Base-by-base conservation (phyloP, 108 stramenopile species). In the Schizochytrium sp. region DNA sequence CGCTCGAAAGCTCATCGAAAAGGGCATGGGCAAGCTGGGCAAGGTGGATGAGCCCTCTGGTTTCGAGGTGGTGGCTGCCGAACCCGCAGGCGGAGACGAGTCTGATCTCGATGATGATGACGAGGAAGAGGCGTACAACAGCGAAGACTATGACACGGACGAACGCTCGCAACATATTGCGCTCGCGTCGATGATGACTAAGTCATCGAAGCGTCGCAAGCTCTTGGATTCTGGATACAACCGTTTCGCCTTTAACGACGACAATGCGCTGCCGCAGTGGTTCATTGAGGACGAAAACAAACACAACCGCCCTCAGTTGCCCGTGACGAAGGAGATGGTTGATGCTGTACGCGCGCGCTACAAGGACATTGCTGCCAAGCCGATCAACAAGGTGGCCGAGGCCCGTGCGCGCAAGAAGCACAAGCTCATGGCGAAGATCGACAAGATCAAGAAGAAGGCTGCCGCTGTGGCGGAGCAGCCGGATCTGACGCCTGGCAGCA, bases 301-400 rank as follows among this genome's bases (percentile, higher is more conserved):
- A 47, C 96, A 99, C 92, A 96, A 98, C 93, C 93, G 98, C 29
- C 99, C 99, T 4, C 98, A 99, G 93, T 92, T 99, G 34, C 98
- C 98, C 29, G 95, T 99, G 23, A 96, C 97, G 21, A 95, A 94
- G 3, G 97, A 95, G 5, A 92, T 99, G 76, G 72, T 99, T 72
- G 98, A 96, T 29, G 96, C 99, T 92, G 98, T 99, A 95, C 97
- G 98, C 89, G 94, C 93, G 44, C 96, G 95, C 88, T 95, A 96
- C 90, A 57, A 96, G 76, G 95, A 94, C 23, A 71, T 98, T 29
- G 93, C 98, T 4, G 92, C 94, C 6, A 97, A 96, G 88, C 98
- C 98, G 41, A 99, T 99, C 88, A 95, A 96, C 44, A 99, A 99
- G 92, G 99, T 99, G 23, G 98, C 98, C 19, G 99, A 99, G 92